These are phyloP conservation scores for Ilyonectria sp. DNA, from an alignment of 2,329 filamentous ascomycete genomes.

Conservation along the genomic window DNA sequence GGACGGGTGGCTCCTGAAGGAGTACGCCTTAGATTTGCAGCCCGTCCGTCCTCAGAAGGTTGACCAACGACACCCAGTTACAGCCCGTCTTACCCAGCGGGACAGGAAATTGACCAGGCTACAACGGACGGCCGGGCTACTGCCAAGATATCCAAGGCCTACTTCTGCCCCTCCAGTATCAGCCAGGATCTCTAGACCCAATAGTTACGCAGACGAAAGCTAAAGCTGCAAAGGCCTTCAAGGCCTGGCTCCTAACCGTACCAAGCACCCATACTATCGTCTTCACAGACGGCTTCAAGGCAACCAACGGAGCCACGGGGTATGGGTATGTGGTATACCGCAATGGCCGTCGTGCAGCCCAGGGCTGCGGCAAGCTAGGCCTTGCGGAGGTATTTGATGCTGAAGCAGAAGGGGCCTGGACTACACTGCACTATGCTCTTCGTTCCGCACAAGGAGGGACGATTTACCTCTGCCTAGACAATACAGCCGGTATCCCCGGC, in stretches of 20 bases:
- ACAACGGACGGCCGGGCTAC: background rate
- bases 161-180: slow-evolving; percentile 1
- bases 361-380: background rate
- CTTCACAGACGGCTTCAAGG: slow-evolving; percentile 2
- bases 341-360: background rate
- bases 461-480: background rate
- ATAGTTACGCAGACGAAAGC: slow-evolving; percentile 2
- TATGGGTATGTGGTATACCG: background rate
- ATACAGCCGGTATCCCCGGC: background rate
- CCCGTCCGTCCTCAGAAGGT: background rate
- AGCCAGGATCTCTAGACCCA: background rate
- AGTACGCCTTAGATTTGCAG: slow-evolving; percentile 2
- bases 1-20: background rate
- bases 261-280: background rate
- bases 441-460: background rate
- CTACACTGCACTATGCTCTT: background rate
- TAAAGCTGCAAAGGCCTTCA: slow-evolving; percentile 1
- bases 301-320: background rate
- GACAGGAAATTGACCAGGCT: slow-evolving; percentile 1
- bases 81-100: background rate
- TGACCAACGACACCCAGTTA: background rate
- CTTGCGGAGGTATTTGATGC: background rate
- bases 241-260: background rate
- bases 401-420: background rate
- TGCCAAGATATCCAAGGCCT: slow-evolving; percentile 1